These are phyloP conservation scores for Naegleria fowleri DNA, from an alignment of 208 protist genomes.

Conservation along the genomic window DNA sequence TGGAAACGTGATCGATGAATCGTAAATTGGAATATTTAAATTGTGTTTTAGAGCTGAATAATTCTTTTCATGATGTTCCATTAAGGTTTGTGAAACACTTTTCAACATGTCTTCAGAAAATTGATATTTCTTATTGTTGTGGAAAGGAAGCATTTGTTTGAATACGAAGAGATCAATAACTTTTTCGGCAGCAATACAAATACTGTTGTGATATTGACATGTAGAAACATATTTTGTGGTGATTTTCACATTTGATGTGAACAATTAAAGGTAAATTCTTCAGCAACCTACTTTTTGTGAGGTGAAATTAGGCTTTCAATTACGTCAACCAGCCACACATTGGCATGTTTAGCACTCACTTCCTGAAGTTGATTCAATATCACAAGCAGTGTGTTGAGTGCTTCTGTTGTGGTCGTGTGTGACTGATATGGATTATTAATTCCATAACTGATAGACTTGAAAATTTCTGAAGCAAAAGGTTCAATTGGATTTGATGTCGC, in stretches of 20 bases:
- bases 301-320: neutral
- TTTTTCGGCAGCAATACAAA: neutral
- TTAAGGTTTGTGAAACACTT: neutral
- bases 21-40: neutral
- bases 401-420: neutral
- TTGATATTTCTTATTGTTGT: neutral
- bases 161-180: neutral
- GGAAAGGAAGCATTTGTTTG: neutral
- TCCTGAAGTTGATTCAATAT: neutral
- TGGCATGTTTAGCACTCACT: neutral
- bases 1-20: neutral
- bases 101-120: neutral
- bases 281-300: neutral
- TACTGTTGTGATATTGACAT: neutral
- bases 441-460: neutral
- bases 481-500: neutral
- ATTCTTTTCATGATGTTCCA: neutral
- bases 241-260: too few species aligned
- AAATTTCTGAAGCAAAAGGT: neutral
- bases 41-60: neutral
- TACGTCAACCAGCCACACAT: neutral
- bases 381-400: neutral
- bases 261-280: too few species aligned
- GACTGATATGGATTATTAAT: neutral
- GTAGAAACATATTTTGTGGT: too few species aligned